Base-by-base conservation (phyloP, 768 basidiomycete genomes). In the Mycena albidolilacea region DNA sequence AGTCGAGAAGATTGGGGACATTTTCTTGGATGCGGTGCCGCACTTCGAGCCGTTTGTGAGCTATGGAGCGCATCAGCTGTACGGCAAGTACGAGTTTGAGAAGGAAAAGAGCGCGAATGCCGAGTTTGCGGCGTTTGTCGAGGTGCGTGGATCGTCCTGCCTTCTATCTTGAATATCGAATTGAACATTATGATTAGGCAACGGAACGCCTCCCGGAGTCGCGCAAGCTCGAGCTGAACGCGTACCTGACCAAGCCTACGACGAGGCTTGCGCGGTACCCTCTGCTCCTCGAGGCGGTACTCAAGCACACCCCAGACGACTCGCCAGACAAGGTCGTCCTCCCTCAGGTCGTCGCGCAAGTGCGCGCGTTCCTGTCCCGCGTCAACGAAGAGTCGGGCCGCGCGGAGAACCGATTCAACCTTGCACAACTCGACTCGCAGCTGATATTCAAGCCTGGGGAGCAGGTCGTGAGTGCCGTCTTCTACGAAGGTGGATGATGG, bases 61-160 rank as follows among this genome's bases (percentile, higher is more conserved):
- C 43, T 99, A 99, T 78, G 98, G 97, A 55, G 92, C 96, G 10
- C 97, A 99, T 80, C 98, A 99, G 82, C 85, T 98, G 69, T 98
- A 97, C 79, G 98, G 98, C 14, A 99, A 99, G 83, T 98, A 96
- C 80, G 97, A 98, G 84, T 99, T 99, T 81, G 98, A 99, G 86
- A 97, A 95, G 87, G 98, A 99, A 87, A 99, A 98, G 86, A 92
- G 89, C 67, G 89, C 92, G 63, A 99, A 99, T 83, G 90, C 93
- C 7, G 94, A 91, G 14, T 99, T 99, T 84, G 93, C 96, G 64
- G 90, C 91, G 71, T 99, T 99, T 81, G 98, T 99, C 39, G 98
- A 99, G 87, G 97, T 96, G 76, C 64, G 90, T 48, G 11, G 5
- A 39, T n/a, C 44, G 1, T 2, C 9, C 9, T 19, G 19, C n/a